These are phyloP conservation scores for Rhizopogon salebrosus DNA, from an alignment of 768 basidiomycete genomes.

Conservation along the genomic window DNA sequence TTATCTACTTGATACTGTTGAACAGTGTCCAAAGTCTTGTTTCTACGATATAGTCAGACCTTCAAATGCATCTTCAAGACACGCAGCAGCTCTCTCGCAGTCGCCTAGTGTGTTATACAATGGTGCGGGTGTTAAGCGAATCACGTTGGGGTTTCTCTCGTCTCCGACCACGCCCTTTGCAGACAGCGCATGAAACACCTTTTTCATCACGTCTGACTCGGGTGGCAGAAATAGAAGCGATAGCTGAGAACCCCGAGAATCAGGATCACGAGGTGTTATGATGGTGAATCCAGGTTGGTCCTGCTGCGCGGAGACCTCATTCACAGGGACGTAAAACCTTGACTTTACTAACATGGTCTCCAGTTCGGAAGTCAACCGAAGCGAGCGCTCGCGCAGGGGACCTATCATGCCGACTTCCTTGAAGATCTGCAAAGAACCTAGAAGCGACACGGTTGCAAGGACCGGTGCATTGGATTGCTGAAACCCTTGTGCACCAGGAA, in stretches of 20 bases:
- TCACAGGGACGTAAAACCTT: conserved; percentile 53
- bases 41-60: conserved; percentile 9
- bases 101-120: conserved; percentile 84
- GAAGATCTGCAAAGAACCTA: conserved; percentile 81
- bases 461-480: conserved; percentile 95
- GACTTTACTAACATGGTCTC: conserved; percentile 59
- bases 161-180: conserved; percentile 84
- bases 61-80: conserved; percentile 57
- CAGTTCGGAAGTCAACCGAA: conserved; percentile 65
- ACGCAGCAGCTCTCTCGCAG: conserved; percentile 61
- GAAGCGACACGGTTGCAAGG: conserved; percentile 70
- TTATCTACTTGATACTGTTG: background rate
- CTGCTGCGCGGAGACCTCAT: conserved; percentile 22
- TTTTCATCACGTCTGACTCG: conserved; percentile 58
- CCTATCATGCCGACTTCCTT: conserved; percentile 72
- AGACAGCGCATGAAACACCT: conserved; percentile 54
- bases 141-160: conserved; percentile 87
- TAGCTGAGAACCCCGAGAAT: conserved; percentile 78
- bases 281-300: conserved; percentile 71
- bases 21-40: background rate
- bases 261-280: conserved; percentile 72
- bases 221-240: conserved; percentile 75
- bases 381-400: conserved; percentile 62
- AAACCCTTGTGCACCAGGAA: conserved; percentile 89
- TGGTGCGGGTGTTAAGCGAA: conserved; percentile 81